phyloP scores from a whole-genome alignment of 192 early-diverging fungal species.

The Umbelopsis isabellina region DNA sequence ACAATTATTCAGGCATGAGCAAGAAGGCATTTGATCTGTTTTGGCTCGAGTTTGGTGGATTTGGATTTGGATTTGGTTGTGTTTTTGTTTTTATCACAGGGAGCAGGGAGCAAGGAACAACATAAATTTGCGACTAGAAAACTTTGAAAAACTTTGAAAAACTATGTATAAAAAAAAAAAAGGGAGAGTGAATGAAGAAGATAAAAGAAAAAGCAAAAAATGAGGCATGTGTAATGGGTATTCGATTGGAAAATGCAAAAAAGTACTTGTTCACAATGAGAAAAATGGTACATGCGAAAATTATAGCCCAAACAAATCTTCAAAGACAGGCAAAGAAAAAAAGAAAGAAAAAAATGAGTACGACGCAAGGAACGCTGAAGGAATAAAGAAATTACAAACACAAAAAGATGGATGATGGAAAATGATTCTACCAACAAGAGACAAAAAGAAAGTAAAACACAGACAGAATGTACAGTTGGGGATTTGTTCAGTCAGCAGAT shows the following conservation, averaged over 20 bases:
- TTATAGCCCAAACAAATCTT: slow-evolving; percentile 2
- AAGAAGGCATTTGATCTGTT: no score
- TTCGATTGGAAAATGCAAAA: neutral
- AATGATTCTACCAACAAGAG: neutral
- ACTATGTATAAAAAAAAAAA: neutral
- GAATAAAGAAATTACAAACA: neutral
- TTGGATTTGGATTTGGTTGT: no score
- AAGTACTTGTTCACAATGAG: slow-evolving; percentile 17
- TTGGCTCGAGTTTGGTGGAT: no score
- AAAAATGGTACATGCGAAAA: slow-evolving; percentile 17
- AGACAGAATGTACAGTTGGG: slow-evolving; percentile 18
- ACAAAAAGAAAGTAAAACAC: no score
- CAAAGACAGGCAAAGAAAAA: neutral
- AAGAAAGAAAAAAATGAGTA: neutral
- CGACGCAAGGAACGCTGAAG: neutral
- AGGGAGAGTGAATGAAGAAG: neutral
- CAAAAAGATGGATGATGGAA: neutral
- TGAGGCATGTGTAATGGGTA: neutral
- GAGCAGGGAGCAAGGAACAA: neutral
- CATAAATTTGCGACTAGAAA: neutral
- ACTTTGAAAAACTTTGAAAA: neutral
- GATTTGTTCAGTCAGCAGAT: neutral
- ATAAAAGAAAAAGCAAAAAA: neutral
- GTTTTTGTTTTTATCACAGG: neutral
- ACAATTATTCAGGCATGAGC: no score